A percentile compares a stretch with the other conserved stretches of the same genome.
Evolutionary conservation across 306 rosid species (phyloP).

Genomic region (Glycine latifolia): DNA sequence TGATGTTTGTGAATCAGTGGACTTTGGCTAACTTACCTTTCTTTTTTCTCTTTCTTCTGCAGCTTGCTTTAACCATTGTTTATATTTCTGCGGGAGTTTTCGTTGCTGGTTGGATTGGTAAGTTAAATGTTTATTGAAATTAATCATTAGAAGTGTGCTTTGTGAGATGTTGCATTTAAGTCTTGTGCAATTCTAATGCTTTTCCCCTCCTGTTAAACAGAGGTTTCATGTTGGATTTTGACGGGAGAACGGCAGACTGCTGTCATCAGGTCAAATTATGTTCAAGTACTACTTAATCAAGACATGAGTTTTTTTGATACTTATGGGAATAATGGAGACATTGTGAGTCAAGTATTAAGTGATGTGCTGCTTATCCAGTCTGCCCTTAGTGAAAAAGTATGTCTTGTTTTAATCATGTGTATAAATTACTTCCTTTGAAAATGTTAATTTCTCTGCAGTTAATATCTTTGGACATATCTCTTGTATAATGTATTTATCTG

Average conservation of each 20-base stretch:
- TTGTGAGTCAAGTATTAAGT: slow-evolving; percentile 99
- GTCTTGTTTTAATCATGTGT: slow-evolving; percentile 34
- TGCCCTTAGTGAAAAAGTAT: slow-evolving; percentile 97
- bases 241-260: slow-evolving; percentile 99
- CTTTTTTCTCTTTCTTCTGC: slow-evolving; percentile 51
- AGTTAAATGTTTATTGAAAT: slow-evolving; percentile 40
- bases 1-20: slow-evolving; percentile 24
- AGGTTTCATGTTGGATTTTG: slow-evolving; percentile 99
- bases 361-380: slow-evolving; percentile 99
- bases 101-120: slow-evolving; percentile 99
- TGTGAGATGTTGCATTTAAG: slow-evolving; percentile 32
- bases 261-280: slow-evolving; percentile 94
- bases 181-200: slow-evolving; percentile 50
- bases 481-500: slow-evolving; percentile 25
- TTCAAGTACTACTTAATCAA: slow-evolving; percentile 92
- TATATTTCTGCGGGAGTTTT: slow-evolving; percentile 94
- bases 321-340: slow-evolving; percentile 97
- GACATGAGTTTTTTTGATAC: slow-evolving; percentile 99
- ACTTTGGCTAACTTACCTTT: slow-evolving; percentile 22
- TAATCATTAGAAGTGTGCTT: slow-evolving; percentile 35
- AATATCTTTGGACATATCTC: slow-evolving; percentile 3
- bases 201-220: slow-evolving; percentile 56
- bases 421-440: not conserved
- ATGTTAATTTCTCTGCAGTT: slow-evolving; percentile 21
- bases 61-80: slow-evolving; percentile 88